phyloP scores from a whole-genome alignment of 2,329 filamentous ascomycete genomes.

The Diaporthe caulivora region DNA sequence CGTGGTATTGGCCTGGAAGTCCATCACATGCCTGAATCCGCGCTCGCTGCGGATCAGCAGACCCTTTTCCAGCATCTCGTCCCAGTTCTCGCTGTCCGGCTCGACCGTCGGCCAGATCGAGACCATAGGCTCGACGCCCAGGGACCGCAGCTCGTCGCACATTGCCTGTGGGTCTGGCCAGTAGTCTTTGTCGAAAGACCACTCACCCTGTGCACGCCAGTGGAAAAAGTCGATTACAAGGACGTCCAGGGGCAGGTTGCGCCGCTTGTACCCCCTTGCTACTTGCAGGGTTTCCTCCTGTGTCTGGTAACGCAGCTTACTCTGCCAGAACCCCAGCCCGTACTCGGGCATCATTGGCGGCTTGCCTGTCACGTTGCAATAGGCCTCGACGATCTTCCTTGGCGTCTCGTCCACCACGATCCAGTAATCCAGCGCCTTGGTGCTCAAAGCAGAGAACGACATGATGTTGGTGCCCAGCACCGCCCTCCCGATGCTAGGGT shows the following conservation, averaged over 20 bases:
- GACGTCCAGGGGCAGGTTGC: slow-evolving; percentile 70
- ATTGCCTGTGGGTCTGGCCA: slow-evolving; percentile 76
- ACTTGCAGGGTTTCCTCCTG: slow-evolving; percentile 73
- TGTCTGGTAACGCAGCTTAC: slow-evolving; percentile 74
- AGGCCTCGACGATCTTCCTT: slow-evolving; percentile 66
- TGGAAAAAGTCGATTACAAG: slow-evolving; percentile 79
- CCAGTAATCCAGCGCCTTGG: slow-evolving; percentile 73
- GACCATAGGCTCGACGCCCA: slow-evolving; percentile 76
- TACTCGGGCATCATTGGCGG: slow-evolving; percentile 78
- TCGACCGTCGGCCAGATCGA: slow-evolving; percentile 79
- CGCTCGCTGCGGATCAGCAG: slow-evolving; percentile 71
- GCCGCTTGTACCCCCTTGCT: slow-evolving; percentile 68
- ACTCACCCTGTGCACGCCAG: slow-evolving; percentile 76
- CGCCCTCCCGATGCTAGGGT: slow-evolving; percentile 71
- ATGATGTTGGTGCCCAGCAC: slow-evolving; percentile 72
- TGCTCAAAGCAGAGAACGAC: slow-evolving; percentile 71
- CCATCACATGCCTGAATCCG: slow-evolving; percentile 69
- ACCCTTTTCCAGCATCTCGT: slow-evolving; percentile 72
- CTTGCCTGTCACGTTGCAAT: slow-evolving; percentile 67
- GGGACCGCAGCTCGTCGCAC: slow-evolving; percentile 69
- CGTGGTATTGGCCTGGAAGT: slow-evolving; percentile 69
- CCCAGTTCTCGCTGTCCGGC: slow-evolving; percentile 67
- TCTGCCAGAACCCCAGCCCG: slow-evolving; percentile 77
- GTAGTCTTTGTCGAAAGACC: slow-evolving; percentile 73
- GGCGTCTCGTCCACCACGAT: slow-evolving; percentile 70